A percentile compares a stretch with the other conserved stretches of the same genome.
phyloP scores from a whole-genome alignment of 768 basidiomycete genomes.

The Auricularia sp. region DNA sequence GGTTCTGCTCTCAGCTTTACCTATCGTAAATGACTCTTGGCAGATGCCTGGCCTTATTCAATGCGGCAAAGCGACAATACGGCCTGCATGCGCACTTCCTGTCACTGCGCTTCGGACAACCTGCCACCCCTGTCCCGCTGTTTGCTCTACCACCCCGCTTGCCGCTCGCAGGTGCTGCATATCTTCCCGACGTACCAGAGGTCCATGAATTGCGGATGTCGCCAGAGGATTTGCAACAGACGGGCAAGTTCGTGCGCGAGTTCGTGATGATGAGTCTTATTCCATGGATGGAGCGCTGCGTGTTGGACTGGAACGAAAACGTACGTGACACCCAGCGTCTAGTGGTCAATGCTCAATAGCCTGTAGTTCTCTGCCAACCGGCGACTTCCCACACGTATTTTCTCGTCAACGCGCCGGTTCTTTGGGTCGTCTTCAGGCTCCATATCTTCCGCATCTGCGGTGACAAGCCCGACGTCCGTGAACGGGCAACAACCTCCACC shows the following conservation, averaged over 20 bases:
- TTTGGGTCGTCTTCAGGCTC: slow-evolving; percentile 41
- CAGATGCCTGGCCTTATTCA: slow-evolving; percentile 70
- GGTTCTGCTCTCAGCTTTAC: slow-evolving; percentile 5
- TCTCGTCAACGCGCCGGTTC: slow-evolving; percentile 73
- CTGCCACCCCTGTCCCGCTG: slow-evolving; percentile 22
- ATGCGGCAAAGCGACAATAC: slow-evolving; percentile 81
- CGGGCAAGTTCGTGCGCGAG: slow-evolving; percentile 73
- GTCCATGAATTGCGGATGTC: slow-evolving; percentile 39
- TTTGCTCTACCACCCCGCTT: slow-evolving; percentile 42
- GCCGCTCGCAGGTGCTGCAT: slow-evolving; percentile 55
- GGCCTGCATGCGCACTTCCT: slow-evolving; percentile 70
- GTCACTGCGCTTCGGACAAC: slow-evolving; percentile 33
- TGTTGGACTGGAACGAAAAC: slow-evolving; percentile 87
- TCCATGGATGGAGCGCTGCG: slow-evolving; percentile 95
- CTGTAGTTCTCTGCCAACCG: slow-evolving; percentile 62
- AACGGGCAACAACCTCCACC: slow-evolving; percentile 2
- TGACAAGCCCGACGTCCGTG: neutral
- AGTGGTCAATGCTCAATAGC: neutral
- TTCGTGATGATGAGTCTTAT: slow-evolving; percentile 81
- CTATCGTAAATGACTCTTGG: neutral
- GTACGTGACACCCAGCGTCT: slow-evolving; percentile 25
- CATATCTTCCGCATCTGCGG: neutral
- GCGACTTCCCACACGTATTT: slow-evolving; percentile 72
- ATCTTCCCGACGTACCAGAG: slow-evolving; percentile 55
- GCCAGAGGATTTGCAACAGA: slow-evolving; percentile 64